A percentile compares a stretch with the other conserved stretches of the same genome.
These are phyloP conservation scores for Pholiota adiposa DNA, from an alignment of 1,284 basidiomycete species.

Conservation along the genomic window DNA sequence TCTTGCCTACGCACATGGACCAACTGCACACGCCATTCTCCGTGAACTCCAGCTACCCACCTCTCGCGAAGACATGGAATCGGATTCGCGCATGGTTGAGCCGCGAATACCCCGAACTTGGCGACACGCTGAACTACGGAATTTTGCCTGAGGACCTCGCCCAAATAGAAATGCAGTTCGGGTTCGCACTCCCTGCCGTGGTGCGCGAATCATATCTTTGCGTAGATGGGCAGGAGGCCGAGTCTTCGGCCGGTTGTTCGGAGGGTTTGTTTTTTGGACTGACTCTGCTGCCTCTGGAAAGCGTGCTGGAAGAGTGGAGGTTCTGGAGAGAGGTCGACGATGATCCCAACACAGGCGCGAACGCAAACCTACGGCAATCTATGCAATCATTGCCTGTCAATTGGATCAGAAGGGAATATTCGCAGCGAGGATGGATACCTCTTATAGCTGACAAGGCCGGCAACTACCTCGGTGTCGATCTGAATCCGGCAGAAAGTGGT, in stretches of 20 bases:
- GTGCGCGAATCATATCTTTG: conserved; percentile 85
- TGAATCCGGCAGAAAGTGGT: conserved; percentile 84
- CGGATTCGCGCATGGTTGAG: conserved; percentile 78
- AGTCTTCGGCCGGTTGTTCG: conserved; percentile 82
- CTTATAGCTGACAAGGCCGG: conserved; percentile 92
- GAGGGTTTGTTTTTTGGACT: conserved; percentile 91
- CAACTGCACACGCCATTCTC: conserved; percentile 46
- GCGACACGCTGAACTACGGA: conserved; percentile 89
- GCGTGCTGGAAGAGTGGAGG: conserved; percentile 90
- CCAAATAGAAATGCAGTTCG: conserved; percentile 81
- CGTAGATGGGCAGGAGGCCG: conserved; percentile 88
- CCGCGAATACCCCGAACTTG: conserved; percentile 87
- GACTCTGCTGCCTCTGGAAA: conserved; percentile 83
- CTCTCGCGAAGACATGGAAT: conserved; percentile 78
- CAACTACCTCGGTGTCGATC: conserved; percentile 96
- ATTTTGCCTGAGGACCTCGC: conserved; percentile 77
- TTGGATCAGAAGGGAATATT: conserved; percentile 93
- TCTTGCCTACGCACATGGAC: conserved; percentile 70
- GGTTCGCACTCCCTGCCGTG: conserved; percentile 76
- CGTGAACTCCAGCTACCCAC: conserved; percentile 63
- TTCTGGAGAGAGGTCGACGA: conserved; percentile 93
- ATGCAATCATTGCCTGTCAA: conserved; percentile 92
- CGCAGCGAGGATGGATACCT: conserved; percentile 95
- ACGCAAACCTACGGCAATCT: conserved; percentile 66
- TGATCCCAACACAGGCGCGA: conserved; percentile 81